Percentiles rank a stretch among this genome's conserved stretches.
Conservation (phyloP, 140 eudicot species). For the Senecio squalidus region DNA sequence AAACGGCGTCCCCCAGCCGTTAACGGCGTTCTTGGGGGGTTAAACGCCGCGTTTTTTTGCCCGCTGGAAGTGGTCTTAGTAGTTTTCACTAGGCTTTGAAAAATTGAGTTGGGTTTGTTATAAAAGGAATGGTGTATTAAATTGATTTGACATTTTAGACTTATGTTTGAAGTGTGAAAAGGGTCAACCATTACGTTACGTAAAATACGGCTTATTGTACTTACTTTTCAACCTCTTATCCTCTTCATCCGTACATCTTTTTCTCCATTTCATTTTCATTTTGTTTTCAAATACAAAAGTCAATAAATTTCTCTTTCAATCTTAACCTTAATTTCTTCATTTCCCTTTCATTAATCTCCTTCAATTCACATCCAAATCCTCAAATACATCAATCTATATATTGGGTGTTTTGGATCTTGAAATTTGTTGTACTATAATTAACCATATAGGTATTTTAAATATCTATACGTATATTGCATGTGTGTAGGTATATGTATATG, state of each 20-base stretch:
- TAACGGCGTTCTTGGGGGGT: too few species aligned
- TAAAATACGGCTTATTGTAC: constrained; percentile 31
- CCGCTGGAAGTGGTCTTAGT: too few species aligned
- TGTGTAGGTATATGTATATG: not conserved
- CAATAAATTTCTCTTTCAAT: constrained; percentile 28
- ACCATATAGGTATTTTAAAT: not conserved
- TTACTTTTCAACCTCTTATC: constrained; percentile 32
- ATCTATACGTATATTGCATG: not conserved
- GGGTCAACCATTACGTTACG: constrained; percentile 30
- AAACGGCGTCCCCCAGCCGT: too few species aligned
- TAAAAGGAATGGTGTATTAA: not conserved
- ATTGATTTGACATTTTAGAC: constrained; percentile 4
- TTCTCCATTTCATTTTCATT: constrained; percentile 18
- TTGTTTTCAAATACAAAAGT: constrained; percentile 27
- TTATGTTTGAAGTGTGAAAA: not conserved
- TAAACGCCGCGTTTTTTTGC: too few species aligned
- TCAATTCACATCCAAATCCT: constrained; percentile 20
- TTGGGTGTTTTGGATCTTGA: constrained; percentile 9
- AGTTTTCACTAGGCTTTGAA: too few species aligned
- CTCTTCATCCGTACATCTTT: constrained; percentile 32
- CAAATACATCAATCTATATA: not conserved
- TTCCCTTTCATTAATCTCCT: constrained; percentile 7
- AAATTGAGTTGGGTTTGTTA: not conserved
- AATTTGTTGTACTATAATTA: constrained; percentile 4
- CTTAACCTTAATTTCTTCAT: constrained; percentile 10